Percentiles rank a stretch among this genome's conserved stretches.
Conservation (phyloP, 2,329 filamentous ascomycete species). For the Fusarium mundagurra region DNA sequence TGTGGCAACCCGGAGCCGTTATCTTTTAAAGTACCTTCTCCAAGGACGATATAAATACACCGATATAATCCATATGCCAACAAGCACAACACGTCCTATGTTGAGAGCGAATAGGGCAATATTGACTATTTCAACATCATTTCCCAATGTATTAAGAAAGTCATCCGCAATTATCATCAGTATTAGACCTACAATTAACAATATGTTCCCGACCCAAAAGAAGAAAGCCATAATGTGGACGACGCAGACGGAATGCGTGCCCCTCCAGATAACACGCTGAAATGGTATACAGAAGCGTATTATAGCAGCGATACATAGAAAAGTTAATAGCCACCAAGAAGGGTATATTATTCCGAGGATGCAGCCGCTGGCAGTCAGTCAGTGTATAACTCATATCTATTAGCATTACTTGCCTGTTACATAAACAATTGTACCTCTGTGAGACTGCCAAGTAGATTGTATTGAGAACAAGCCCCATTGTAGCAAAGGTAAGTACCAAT, state of each 20-base stretch:
- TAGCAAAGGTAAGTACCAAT: background rate
- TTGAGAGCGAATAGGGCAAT: background rate
- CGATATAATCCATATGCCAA: background rate
- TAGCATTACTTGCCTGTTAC: rapidly evolving
- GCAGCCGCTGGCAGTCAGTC: rapidly evolving
- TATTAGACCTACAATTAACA: background rate
- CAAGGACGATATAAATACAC: background rate
- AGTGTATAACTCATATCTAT: rapidly evolving
- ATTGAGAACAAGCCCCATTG: background rate
- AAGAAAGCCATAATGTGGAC: background rate
- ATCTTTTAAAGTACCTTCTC: background rate
- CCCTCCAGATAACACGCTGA: background rate
- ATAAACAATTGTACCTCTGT: background rate
- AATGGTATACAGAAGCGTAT: background rate
- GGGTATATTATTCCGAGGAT: background rate
- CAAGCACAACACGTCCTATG: background rate
- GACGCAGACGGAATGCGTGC: background rate
- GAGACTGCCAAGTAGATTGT: background rate
- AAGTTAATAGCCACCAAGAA: background rate
- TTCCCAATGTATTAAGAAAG: background rate
- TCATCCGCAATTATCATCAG: background rate
- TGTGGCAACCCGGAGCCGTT: too few relatives aligned
- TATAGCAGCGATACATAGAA: background rate
- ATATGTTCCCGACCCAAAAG: background rate
- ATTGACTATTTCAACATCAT: background rate